Evolutionary conservation across 805 yeast genomes (phyloP), one percentile per base, ranked within the genome.

Genomic region (Schwanniomyces sp.): DNA sequence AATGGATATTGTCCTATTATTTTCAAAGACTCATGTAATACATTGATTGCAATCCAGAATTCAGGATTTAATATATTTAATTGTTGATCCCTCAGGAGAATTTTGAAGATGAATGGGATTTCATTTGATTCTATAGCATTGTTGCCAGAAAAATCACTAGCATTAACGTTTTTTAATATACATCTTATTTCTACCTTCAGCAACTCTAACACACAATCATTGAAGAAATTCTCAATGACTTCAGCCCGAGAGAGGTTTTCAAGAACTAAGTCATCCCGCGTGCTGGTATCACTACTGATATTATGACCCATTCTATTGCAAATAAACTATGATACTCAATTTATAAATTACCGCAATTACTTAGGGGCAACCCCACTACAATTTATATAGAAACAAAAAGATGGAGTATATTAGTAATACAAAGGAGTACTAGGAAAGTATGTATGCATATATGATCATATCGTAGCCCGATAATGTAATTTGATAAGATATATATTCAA

Each of bases 1-100:
- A 81, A 70, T 0, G 88, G 88, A 54, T 76, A 79, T 25, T 67
- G 66, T 0, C 81, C 74, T 26, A 85, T 45, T 5, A 72, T 70
- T 27, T 64, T 61, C 12, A 80, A 59, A 4, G 78, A 61, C 5
- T 67, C 62, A 55, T 72, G 74, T 0, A 84, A 45, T 2, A 75
- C 30, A 6, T 65, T 50, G 4, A 59, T 39, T 1, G 42, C 49
- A 7, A 17, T 16, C 10, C n/a, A 38, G 28, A 51, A 49, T 25
- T 45, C 41, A 4, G 36, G 28, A 32, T 43, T 40, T 3, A 45
- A 29, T 7, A 40, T 12, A 4, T 21, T 16, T 6, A 40, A 26
- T 16, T 50, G 55, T 27, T 47, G 42, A 5, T 49, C 48, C 11
- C 36, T 43, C 16, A 44, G 36, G 0, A 54, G 38, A 11, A 64